Conservation (phyloP, 2,329 filamentous ascomycete genomes). For the Pseudofabraea citricarpa region DNA sequence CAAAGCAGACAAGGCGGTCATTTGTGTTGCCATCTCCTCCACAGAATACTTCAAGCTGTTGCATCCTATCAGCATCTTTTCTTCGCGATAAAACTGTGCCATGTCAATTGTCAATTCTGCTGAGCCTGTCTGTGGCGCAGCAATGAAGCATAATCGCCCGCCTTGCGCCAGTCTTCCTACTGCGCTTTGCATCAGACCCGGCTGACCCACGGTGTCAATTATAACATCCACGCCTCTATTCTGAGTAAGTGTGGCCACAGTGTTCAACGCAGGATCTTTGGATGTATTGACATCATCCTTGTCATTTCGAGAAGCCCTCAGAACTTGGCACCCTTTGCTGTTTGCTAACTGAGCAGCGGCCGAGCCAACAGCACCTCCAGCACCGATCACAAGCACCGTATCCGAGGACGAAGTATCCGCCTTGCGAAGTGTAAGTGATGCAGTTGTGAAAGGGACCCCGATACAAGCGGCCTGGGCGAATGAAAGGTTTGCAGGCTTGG, state of each 20-base stretch:
- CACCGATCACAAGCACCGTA: constrained; percentile 17
- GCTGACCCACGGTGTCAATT: constrained; percentile 21
- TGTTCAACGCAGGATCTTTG: constrained; percentile 13
- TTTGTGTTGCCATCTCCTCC: constrained; percentile 13
- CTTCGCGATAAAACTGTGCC: constrained; percentile 20
- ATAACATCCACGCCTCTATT: constrained; percentile 19
- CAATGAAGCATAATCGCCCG: constrained; percentile 19
- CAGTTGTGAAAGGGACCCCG: constrained; percentile 22
- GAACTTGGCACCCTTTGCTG: constrained; percentile 12
- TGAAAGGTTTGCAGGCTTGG: constrained; percentile 14
- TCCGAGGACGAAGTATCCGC: constrained; percentile 11
- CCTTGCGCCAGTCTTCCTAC: constrained; percentile 13
- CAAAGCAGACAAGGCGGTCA: constrained; percentile 42
- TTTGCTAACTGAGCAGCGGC: constrained; percentile 19
- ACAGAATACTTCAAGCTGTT: constrained; percentile 18
- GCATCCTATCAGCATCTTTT: constrained; percentile 15
- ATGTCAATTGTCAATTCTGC: constrained; percentile 18
- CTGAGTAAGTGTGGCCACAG: constrained; percentile 13
- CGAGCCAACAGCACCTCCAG: constrained; percentile 19
- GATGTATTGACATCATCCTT: constrained; percentile 18
- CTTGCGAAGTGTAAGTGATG: constrained; percentile 10
- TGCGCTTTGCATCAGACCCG: constrained; percentile 14
- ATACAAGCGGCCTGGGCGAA: constrained; percentile 18
- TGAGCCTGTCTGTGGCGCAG: constrained; percentile 15
- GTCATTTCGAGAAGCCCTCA: constrained; percentile 13